phyloP scores from a whole-genome alignment of 2,329 filamentous ascomycete species.

The Aspergillus spinulosporus region DNA sequence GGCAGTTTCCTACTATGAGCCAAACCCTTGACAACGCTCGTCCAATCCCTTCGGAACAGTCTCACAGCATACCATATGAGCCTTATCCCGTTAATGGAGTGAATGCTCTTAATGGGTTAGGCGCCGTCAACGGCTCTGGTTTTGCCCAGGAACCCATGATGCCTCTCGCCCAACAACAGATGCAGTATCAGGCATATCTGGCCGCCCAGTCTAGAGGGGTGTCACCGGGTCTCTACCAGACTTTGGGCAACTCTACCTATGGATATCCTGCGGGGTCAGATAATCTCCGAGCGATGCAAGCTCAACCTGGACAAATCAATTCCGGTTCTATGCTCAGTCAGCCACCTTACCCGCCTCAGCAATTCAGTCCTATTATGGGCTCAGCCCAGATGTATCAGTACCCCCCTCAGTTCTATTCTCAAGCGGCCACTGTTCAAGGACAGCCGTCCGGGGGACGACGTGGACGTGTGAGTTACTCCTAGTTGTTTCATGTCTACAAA shows the following conservation, averaged over 20 bases:
- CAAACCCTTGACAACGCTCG: constrained; percentile 40
- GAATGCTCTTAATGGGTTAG: constrained; percentile 34
- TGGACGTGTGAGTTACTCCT: constrained; percentile 52
- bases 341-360: constrained; percentile 46
- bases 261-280: constrained; percentile 45
- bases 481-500: neutral
- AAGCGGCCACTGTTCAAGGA: constrained; percentile 45
- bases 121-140: constrained; percentile 32
- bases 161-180: constrained; percentile 50
- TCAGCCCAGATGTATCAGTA: constrained; percentile 54
- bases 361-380: constrained; percentile 48
- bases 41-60: constrained; percentile 38
- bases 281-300: constrained; percentile 43
- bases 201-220: constrained; percentile 48
- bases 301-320: constrained; percentile 40
- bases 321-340: constrained; percentile 51
- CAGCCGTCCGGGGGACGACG: constrained; percentile 52
- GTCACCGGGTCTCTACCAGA: constrained; percentile 48
- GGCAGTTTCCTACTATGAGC: constrained; percentile 40
- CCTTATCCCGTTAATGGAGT: constrained; percentile 40
- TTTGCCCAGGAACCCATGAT: constrained; percentile 43
- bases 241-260: constrained; percentile 46
- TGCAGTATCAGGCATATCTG: constrained; percentile 60
- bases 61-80: constrained; percentile 38
- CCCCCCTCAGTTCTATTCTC: constrained; percentile 52